Conservation (phyloP, 2,329 filamentous ascomycete species). For the Helotiales sp. region DNA sequence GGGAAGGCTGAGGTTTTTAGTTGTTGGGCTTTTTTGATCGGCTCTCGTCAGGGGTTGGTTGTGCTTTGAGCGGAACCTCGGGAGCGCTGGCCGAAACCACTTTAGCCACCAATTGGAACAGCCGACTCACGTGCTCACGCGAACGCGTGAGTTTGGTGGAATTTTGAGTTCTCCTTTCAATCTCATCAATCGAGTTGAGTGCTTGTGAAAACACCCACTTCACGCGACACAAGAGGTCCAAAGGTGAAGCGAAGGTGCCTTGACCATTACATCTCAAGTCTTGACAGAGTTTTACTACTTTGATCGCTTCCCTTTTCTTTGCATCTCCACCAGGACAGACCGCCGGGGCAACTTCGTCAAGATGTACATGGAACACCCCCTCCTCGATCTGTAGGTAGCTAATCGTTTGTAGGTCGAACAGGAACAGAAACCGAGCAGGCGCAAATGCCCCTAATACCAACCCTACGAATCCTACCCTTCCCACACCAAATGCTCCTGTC, state of each 20-base stretch:
- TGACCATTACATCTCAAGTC: not conserved
- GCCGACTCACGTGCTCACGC: not conserved
- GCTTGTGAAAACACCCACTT: not conserved
- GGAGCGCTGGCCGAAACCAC: not conserved
- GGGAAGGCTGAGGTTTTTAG: not conserved
- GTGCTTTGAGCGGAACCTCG: not conserved
- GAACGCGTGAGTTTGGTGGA: not conserved
- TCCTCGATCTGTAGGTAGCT: not conserved
- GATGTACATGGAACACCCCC: not conserved
- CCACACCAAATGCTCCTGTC: slow-evolving; percentile 8
- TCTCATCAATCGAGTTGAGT: not conserved
- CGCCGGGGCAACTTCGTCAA: not conserved
- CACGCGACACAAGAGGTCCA: not conserved
- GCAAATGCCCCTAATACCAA: not conserved
- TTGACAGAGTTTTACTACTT: not conserved
- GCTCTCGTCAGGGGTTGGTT: not conserved
- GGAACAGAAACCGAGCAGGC: not conserved
- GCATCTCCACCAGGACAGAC: not conserved
- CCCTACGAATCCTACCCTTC: slow-evolving; percentile 1
- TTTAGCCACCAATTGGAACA: not conserved
- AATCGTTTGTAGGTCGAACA: not conserved
- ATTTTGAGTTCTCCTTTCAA: not conserved
- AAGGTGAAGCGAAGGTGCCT: not conserved
- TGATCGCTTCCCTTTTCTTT: too few species aligned
- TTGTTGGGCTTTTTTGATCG: not conserved